A percentile compares a stretch with the other conserved stretches of the same genome.
Conservation (phyloP, 352 stramenopile species). For the Phytopythium chamaehyphon region DNA sequence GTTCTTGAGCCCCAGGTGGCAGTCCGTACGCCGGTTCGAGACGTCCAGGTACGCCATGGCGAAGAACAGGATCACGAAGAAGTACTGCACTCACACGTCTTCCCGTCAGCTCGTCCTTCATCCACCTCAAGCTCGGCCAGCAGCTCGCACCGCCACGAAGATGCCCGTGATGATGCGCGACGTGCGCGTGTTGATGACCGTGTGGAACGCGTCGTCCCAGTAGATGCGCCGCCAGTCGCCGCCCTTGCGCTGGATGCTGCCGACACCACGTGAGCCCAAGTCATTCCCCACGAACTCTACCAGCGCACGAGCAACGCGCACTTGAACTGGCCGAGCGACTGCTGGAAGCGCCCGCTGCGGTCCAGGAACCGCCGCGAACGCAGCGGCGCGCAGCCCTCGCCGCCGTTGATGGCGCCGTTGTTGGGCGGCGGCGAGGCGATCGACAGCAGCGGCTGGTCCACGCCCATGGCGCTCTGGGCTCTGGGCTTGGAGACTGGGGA, state of each 20-base stretch:
- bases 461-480: conserved; percentile 24
- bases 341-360: conserved; percentile 54
- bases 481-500: no score
- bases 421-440: conserved; percentile 9
- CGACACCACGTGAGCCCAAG: not conserved
- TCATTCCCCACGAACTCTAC: not conserved
- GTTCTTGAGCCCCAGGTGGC: conserved; percentile 68
- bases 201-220: conserved; percentile 84
- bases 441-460: conserved; percentile 33
- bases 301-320: conserved; percentile 18
- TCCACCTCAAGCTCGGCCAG: no score
- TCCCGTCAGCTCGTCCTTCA: no score
- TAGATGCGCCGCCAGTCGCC: conserved; percentile 84
- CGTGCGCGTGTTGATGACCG: conserved; percentile 83
- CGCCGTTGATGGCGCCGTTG: conserved; percentile 7
- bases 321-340: conserved; percentile 72
- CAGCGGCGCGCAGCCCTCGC: conserved; percentile 5
- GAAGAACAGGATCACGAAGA: conserved; percentile 80
- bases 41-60: conserved; percentile 72
- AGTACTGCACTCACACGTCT: no score
- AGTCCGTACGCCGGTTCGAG: conserved; percentile 49
- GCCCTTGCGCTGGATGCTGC: conserved; percentile 57
- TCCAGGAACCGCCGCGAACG: conserved; percentile 53
- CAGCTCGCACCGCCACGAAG: conserved; percentile 53
- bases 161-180: conserved; percentile 76